Evolutionary conservation across 805 yeast species (phyloP).

Genomic region (Soucietia sequanensis): DNA sequence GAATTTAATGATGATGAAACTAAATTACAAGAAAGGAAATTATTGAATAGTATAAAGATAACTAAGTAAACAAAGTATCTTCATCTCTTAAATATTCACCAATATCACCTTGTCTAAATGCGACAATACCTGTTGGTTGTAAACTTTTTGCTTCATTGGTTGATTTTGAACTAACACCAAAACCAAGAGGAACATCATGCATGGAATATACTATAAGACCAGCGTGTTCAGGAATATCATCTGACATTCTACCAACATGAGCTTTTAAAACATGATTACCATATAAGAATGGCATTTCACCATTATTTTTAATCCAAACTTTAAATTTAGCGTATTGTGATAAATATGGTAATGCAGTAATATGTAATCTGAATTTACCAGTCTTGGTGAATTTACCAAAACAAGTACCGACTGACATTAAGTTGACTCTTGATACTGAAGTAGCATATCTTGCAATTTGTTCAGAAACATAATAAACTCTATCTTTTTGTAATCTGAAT

Average conservation of each 20-base stretch:
- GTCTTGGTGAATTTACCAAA: constrained; percentile 97
- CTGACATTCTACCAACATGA: constrained; percentile 94
- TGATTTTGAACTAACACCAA: constrained; percentile 91
- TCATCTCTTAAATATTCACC: constrained; percentile 98
- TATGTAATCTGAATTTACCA: constrained; percentile 92
- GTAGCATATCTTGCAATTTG: constrained; percentile 84
- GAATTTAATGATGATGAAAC: too few species aligned
- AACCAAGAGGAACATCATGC: constrained; percentile 91
- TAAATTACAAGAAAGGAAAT: not conserved
- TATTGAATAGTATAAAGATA: not conserved
- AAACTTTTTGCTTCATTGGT: constrained; percentile 83
- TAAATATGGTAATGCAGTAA: constrained; percentile 81
- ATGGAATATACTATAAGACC: constrained; percentile 91
- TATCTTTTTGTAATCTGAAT: constrained; percentile 90
- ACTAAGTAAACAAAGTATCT: constrained; percentile 84
- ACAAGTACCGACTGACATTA: constrained; percentile 92
- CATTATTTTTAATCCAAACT: constrained; percentile 94
- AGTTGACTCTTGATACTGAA: constrained; percentile 79
- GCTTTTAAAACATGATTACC: constrained; percentile 97
- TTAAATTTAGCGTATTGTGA: constrained; percentile 90
- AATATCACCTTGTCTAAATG: constrained; percentile 95
- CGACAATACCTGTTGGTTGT: constrained; percentile 93
- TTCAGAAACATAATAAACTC: constrained; percentile 92
- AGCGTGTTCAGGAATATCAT: constrained; percentile 96
- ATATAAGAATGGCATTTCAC: constrained; percentile 97